phyloP scores from a whole-genome alignment of 768 basidiomycete genomes.

The Lentinula raphanica region DNA sequence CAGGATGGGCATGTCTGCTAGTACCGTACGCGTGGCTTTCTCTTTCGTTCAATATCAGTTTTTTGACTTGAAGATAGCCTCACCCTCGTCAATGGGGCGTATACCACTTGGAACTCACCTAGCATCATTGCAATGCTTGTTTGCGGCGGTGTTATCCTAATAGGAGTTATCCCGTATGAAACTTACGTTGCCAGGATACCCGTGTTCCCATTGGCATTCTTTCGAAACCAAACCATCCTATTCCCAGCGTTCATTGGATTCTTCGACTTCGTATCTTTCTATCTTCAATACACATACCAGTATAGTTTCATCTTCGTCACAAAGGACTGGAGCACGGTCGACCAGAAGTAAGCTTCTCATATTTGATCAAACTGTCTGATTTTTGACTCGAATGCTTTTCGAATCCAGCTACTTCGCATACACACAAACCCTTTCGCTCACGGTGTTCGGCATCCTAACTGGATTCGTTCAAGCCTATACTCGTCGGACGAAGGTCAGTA shows the following conservation, averaged over 20 bases:
- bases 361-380: background rate
- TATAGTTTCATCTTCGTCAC: slow-evolving; percentile 42
- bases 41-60: background rate
- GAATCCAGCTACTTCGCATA: slow-evolving; percentile 40
- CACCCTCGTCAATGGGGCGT: slow-evolving; percentile 1
- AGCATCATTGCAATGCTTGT: slow-evolving; percentile 28
- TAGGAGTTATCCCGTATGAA: slow-evolving; percentile 27
- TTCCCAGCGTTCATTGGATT: slow-evolving; percentile 46
- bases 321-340: slow-evolving; percentile 17
- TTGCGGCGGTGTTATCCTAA: slow-evolving; percentile 22
- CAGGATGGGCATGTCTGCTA: slow-evolving; percentile 26
- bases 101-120: slow-evolving; percentile 20
- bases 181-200: slow-evolving; percentile 34
- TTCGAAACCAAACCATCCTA: slow-evolving; percentile 39
- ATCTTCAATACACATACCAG: slow-evolving; percentile 50
- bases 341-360: slow-evolving; percentile 26
- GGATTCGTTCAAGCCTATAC: slow-evolving; percentile 36
- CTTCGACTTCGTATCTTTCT: slow-evolving; percentile 41
- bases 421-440: slow-evolving; percentile 36
- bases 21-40: slow-evolving; percentile 28
- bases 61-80: too few relatives aligned
- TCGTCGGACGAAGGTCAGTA: slow-evolving; percentile 37
- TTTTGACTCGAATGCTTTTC: slow-evolving; percentile 1
- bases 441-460: slow-evolving; percentile 41
- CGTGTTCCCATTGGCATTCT: slow-evolving; percentile 41